These are phyloP conservation scores for Flaveria sonorensis DNA, from an alignment of 129 eudicot species.

Conservation along the genomic window DNA sequence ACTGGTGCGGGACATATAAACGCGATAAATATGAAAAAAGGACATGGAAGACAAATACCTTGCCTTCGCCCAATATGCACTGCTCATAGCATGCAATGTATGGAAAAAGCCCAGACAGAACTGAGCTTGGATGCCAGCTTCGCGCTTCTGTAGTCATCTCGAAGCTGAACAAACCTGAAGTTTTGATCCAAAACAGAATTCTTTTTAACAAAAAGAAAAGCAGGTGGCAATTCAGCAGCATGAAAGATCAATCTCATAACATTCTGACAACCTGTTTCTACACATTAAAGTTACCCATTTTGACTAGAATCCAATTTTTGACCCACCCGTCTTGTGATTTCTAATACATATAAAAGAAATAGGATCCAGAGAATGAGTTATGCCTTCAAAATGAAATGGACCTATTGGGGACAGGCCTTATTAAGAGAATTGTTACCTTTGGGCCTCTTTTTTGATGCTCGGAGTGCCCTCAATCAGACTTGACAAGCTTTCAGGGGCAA, in stretches of 20 bases:
- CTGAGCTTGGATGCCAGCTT: constrained; percentile 69
- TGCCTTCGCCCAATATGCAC: neutral
- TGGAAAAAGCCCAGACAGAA: constrained; percentile 61
- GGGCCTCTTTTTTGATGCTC: constrained; percentile 73
- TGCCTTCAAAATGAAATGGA: neutral
- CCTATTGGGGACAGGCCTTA: neutral
- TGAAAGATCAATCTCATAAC: neutral
- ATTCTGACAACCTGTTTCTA: neutral
- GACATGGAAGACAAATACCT: neutral
- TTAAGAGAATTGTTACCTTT: constrained; percentile 45
- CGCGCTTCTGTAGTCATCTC: constrained; percentile 88
- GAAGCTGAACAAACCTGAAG: constrained; percentile 70
- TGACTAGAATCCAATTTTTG: neutral
- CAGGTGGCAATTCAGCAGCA: neutral
- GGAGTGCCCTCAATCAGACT: constrained; percentile 85
- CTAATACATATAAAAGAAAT: neutral
- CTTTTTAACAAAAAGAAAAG: constrained; percentile 19
- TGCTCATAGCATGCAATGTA: constrained; percentile 1
- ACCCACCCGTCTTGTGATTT: neutral
- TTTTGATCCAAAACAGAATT: constrained; percentile 23
- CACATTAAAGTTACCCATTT: neutral
- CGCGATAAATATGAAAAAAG: no score
- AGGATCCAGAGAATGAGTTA: neutral
- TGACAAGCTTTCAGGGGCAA: constrained; percentile 86
- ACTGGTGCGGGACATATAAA: neutral